These are phyloP conservation scores for Staphylotrichum longicolle DNA, from an alignment of 495 filamentous ascomycete species.

Conservation along the genomic window DNA sequence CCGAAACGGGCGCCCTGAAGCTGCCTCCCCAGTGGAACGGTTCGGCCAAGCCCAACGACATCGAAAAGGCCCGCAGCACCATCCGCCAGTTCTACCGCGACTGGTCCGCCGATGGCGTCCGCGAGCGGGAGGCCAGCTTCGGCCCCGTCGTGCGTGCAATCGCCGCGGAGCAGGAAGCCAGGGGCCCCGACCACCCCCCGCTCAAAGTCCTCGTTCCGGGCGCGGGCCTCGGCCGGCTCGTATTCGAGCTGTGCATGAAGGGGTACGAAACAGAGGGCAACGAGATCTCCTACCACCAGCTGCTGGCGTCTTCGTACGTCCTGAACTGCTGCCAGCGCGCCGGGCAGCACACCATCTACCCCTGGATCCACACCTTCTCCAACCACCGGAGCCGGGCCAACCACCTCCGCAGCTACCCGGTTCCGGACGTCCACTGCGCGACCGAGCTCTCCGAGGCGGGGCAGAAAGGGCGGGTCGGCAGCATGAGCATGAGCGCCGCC, in stretches of 20 bases:
- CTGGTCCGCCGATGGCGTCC: slow-evolving; percentile 76
- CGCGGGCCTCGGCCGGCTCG: slow-evolving; percentile 81
- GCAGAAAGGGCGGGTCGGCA: slow-evolving; percentile 38
- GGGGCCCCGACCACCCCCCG: slow-evolving; percentile 28
- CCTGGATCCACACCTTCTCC: slow-evolving; percentile 77
- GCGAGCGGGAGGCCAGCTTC: slow-evolving; percentile 74
- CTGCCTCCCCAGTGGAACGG: slow-evolving; percentile 59
- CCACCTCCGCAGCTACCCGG: slow-evolving; percentile 64
- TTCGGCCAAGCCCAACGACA: slow-evolving; percentile 62
- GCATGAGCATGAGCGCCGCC: slow-evolving; percentile 82
- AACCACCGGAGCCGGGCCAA: slow-evolving; percentile 69
- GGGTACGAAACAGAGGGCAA: slow-evolving; percentile 85
- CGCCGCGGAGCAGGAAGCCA: slow-evolving; percentile 49
- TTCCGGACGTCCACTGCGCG: slow-evolving; percentile 77
- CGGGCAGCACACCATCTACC: slow-evolving; percentile 65
- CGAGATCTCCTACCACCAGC: slow-evolving; percentile 92
- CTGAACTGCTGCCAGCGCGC: slow-evolving; percentile 59
- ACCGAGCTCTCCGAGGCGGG: slow-evolving; percentile 44
- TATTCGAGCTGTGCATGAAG: slow-evolving; percentile 75
- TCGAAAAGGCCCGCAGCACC: slow-evolving; percentile 88
- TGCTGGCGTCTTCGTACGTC: slow-evolving; percentile 82
- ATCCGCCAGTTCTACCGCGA: slow-evolving; percentile 93
- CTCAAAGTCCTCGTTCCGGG: slow-evolving; percentile 82
- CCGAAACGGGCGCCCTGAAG: slow-evolving; percentile 16
- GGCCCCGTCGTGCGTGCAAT: slow-evolving; percentile 66